These are phyloP conservation scores for Epichloe typhina DNA, from an alignment of 2,329 filamentous ascomycete species.

Conservation along the genomic window DNA sequence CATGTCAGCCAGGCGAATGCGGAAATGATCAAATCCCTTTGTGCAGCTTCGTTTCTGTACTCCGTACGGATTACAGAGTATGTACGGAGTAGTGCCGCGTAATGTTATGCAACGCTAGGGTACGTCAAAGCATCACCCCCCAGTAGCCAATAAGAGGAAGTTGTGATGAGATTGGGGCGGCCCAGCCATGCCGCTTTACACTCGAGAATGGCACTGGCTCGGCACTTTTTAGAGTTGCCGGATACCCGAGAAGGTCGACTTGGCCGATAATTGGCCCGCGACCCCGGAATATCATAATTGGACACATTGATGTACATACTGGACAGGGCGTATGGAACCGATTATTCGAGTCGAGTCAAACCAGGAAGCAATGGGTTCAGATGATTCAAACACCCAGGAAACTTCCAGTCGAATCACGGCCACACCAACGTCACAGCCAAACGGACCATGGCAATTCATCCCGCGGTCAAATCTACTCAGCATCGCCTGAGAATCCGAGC, in stretches of 20 bases:
- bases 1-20: no score
- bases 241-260: conserved; percentile 62
- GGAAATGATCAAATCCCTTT: no score
- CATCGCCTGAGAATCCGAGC: background rate
- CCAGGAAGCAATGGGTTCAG: conserved; percentile 36
- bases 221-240: conserved; percentile 30
- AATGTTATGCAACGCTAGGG: no score
- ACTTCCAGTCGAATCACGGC: background rate
- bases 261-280: conserved; percentile 34
- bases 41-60: no score
- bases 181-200: no score
- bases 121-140: no score
- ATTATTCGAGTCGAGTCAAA: conserved; percentile 36
- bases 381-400: conserved; percentile 1
- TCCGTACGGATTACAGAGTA: no score
- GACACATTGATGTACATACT: conserved; percentile 56
- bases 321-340: conserved; percentile 59
- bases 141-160: no score
- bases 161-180: no score
- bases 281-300: conserved; percentile 42
- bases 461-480: background rate
- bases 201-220: no score
- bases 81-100: no score
- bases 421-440: background rate
- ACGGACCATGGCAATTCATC: background rate